Percentiles rank a stretch among this genome's conserved stretches.
These are phyloP conservation scores for Catenaria anguillulae DNA, from an alignment of 371 early-diverging fungal species.

Conservation along the genomic window DNA sequence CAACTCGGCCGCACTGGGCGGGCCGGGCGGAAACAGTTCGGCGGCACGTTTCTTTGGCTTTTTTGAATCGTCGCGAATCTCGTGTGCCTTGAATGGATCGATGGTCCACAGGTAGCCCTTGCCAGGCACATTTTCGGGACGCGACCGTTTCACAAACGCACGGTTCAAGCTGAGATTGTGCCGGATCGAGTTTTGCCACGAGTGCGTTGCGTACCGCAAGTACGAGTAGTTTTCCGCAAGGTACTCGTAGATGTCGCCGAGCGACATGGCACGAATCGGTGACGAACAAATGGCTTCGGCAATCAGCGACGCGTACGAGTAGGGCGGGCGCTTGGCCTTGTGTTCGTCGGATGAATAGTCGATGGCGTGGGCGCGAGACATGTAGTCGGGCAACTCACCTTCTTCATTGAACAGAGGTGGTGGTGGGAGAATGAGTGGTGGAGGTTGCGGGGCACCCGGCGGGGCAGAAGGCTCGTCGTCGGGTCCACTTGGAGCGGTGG, in stretches of 20 bases:
- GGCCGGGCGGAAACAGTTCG: too few species aligned
- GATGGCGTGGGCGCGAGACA: not conserved
- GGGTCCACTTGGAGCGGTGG: too few species aligned
- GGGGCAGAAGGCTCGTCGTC: too few species aligned
- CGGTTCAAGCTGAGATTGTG: constrained; percentile 96
- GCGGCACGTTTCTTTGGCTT: not conserved
- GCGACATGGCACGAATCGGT: constrained; percentile 57
- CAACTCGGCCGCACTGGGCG: too few species aligned
- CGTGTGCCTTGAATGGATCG: not conserved
- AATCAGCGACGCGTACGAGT: constrained; percentile 84
- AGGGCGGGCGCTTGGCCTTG: constrained; percentile 40
- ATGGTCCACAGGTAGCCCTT: constrained; percentile 4
- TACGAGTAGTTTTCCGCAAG: constrained; percentile 63
- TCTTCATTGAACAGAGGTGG: too few species aligned
- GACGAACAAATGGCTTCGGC: constrained; percentile 72
- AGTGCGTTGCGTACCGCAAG: constrained; percentile 51
- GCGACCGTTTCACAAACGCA: constrained; percentile 37
- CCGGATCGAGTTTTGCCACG: constrained; percentile 95
- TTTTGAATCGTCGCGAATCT: constrained; percentile 4
- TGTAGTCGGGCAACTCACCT: too few species aligned
- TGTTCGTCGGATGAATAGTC: not conserved
- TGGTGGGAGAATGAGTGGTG: too few species aligned
- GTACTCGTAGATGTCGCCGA: constrained; percentile 87
- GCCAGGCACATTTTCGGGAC: too few species aligned
- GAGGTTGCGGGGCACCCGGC: too few species aligned